Base-by-base conservation (phyloP, 495 filamentous ascomycete species). In the Pseudomonodictys pantanalensis region DNA sequence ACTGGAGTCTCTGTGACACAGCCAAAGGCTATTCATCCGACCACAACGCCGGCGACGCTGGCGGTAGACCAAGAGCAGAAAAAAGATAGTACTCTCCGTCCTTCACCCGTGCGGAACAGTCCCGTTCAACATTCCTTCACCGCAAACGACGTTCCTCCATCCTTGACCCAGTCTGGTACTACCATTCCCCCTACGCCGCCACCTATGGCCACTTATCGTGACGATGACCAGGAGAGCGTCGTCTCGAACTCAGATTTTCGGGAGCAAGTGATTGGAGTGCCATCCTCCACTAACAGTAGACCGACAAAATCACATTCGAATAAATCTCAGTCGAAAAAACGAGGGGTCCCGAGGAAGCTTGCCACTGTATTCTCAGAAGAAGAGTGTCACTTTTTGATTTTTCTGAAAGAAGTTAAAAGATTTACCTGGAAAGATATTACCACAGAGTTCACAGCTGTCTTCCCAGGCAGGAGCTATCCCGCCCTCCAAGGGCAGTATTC, bases 371-470 rank as follows among this genome's bases (percentile, higher is more conserved):
- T 41, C 20, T 41, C 38, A 2, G 29, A 39, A 8, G 41, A 58
- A 48, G 61, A 64, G 51, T 41, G 45, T 25, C 49, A 64, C 39
- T 28, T 64, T 3, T 11, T 64, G 3, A 59, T 64, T 18, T 59
- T 44, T 22, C 29, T 64, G n/a, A 64, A 64, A 26, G 61, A 64
- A 23, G 55, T 55, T 2, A 58, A 58, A 35, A 42, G 35, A 26
- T n/a, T 29, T n/a, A 38, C 1, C 1, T 64, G 61, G 61, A 15
- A 15, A 5, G 48, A 55, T 1, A 58, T 64, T 23, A 35, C 17
- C 3, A 3, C 2, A 20, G 17, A 48, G 10, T 48, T 61, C 42
- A 32, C 24, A 1, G 38, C 20, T 24, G 30, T 48, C 23, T 55
- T 44, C 35, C 52, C 52, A 7, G 11, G 17, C 18, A 52, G 60